A percentile compares a stretch with the other conserved stretches of the same genome.
Conservation (phyloP, 108 stramenopile genomes). For the Skeletonema tropicum region DNA sequence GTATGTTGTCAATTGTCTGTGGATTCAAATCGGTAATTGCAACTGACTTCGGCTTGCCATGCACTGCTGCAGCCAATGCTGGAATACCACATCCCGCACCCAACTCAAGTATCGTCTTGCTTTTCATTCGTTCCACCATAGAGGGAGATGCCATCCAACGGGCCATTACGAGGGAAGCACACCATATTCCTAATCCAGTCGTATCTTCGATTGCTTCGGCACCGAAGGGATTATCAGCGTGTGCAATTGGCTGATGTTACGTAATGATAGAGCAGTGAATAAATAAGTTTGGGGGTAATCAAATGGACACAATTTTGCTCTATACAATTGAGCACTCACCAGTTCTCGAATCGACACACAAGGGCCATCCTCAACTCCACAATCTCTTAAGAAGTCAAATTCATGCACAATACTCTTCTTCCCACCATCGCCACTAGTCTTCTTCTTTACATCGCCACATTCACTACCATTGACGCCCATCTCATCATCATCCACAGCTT, state of each 20-base stretch:
- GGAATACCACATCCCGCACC: conserved; percentile 88
- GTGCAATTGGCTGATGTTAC: conserved; percentile 55
- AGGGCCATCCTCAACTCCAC: conserved; percentile 14
- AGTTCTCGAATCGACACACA: conserved; percentile 49
- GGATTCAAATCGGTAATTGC: conserved; percentile 81
- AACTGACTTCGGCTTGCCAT: conserved; percentile 45
- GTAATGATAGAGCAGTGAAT: background rate
- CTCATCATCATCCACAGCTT: conserved; percentile 17
- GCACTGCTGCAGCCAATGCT: conserved; percentile 52
- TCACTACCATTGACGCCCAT: conserved; percentile 15
- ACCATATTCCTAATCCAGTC: conserved; percentile 88
- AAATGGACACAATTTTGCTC: background rate
- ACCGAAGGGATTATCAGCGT: conserved; percentile 83
- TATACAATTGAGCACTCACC: conserved; percentile 17
- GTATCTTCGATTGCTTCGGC: conserved; percentile 73
- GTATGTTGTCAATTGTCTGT: conserved; percentile 74
- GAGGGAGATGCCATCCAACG: conserved; percentile 69
- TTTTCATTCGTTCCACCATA: conserved; percentile 35
- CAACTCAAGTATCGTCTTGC: conserved; percentile 67
- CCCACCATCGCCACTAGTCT: background rate
- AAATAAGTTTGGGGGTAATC: background rate
- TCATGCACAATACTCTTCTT: conserved; percentile 59
- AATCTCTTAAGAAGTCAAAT: conserved; percentile 50
- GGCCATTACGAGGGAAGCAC: conserved; percentile 77
- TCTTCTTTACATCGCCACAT: background rate